phyloP scores from a whole-genome alignment of 106 monocot species.

The Apostasia shenzhenica region DNA sequence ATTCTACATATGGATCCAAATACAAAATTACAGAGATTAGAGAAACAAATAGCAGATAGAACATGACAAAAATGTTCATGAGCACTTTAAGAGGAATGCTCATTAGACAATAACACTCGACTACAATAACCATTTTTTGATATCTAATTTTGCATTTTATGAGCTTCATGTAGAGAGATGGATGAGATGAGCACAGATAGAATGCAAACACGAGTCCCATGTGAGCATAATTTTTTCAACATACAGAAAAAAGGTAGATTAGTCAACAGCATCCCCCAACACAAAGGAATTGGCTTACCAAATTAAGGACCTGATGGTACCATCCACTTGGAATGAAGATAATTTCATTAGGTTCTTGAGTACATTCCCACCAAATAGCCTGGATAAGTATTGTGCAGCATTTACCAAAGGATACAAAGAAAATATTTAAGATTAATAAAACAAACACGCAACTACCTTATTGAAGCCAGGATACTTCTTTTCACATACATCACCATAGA shows the following conservation, averaged over 20 bases:
- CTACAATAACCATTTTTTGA: not conserved
- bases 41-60: not conserved
- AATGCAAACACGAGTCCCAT: not conserved
- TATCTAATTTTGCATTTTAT: not conserved
- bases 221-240: not conserved
- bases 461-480: conserved; percentile 77
- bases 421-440: not conserved
- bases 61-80: not conserved
- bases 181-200: not conserved
- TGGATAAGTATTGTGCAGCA: conserved; percentile 25
- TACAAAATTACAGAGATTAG: not conserved
- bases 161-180: not conserved
- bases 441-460: conserved; percentile 31
- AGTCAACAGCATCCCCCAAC: too few relatives aligned
- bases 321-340: conserved; percentile 99
- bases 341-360: conserved; percentile 76
- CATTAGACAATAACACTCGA: not conserved
- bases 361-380: conserved; percentile 85
- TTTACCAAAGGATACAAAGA: not conserved
- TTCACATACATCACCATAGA: conserved; percentile 63
- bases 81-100: not conserved
- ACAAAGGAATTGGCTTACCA: conserved; percentile 29
- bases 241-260: not conserved
- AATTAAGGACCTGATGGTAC: conserved; percentile 97
- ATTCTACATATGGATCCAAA: not conserved